These are phyloP conservation scores for Leishmania gerbilli DNA, from an alignment of 208 protist genomes.

Conservation along the genomic window DNA sequence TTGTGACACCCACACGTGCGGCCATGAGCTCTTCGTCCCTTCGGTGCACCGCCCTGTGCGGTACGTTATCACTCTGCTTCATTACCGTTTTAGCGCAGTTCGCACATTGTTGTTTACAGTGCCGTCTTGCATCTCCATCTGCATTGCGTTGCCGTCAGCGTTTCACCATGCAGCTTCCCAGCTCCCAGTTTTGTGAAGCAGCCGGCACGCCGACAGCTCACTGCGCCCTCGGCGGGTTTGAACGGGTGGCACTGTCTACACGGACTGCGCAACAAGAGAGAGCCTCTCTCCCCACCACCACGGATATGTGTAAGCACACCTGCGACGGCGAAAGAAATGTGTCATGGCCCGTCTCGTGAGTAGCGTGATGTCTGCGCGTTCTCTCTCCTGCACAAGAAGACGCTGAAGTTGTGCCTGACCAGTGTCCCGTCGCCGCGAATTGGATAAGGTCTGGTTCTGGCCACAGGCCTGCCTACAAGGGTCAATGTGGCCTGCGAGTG, in stretches of 20 bases:
- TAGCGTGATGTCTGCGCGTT: not conserved
- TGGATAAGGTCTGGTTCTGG: not conserved
- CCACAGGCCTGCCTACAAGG: not conserved
- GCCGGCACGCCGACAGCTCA: not conserved
- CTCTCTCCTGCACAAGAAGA: not conserved
- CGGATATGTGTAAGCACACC: not conserved
- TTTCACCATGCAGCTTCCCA: not conserved
- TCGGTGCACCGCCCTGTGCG: not conserved
- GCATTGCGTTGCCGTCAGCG: not conserved
- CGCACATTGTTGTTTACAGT: not conserved
- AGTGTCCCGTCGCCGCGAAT: not conserved
- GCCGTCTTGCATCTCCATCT: not conserved
- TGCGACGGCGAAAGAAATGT: not conserved
- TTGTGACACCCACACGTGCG: not conserved
- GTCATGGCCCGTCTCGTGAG: not conserved
- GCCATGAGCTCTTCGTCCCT: not conserved
- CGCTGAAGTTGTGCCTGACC: no score
- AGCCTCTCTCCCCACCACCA: no score
- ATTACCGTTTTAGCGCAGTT: no score
- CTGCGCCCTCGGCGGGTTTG: no score
- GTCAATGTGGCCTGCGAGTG: no score
- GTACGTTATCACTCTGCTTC: not conserved
- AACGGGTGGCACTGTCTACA: not conserved
- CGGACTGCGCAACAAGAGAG: not conserved
- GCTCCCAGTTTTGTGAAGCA: not conserved